Conservation (phyloP, 192 early-diverging fungal genomes). For the Gaertneriomyces sp. region DNA sequence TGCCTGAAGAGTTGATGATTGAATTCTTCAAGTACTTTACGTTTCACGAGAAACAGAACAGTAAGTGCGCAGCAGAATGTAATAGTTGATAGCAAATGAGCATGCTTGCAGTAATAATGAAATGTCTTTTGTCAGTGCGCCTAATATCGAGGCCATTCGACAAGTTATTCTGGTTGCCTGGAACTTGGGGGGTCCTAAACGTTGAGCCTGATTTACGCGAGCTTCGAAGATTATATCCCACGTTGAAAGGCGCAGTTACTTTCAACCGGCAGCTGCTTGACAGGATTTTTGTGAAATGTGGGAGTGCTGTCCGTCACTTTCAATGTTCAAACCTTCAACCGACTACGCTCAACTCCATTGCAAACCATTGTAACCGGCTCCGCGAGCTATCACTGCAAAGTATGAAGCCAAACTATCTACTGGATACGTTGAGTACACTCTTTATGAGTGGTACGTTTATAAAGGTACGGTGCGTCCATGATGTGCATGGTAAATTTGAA, state of each 20-base stretch:
- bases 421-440: neutral
- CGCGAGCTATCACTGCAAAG: neutral
- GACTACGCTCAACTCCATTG: neutral
- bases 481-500: neutral
- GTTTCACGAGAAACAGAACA: neutral
- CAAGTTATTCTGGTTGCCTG: slow-evolving; percentile 6
- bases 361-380: neutral
- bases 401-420: neutral
- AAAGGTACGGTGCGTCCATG: neutral
- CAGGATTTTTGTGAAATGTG: neutral
- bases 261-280: neutral
- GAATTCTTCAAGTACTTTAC: slow-evolving; percentile 1
- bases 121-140: neutral
- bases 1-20: slow-evolving; percentile 5
- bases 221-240: neutral
- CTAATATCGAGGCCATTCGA: slow-evolving; percentile 7
- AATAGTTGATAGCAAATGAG: neutral
- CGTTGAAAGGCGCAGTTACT: neutral
- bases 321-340: neutral
- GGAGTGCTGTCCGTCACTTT: neutral
- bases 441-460: neutral
- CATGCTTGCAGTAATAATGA: neutral
- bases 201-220: neutral
- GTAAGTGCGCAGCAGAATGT: slow-evolving; percentile 6
- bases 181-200: slow-evolving; percentile 2